Evolutionary conservation across 192 early-diverging fungal species (phyloP), one percentile per base, ranked within the genome.

Genomic region (Geranomyces michiganensis): DNA sequence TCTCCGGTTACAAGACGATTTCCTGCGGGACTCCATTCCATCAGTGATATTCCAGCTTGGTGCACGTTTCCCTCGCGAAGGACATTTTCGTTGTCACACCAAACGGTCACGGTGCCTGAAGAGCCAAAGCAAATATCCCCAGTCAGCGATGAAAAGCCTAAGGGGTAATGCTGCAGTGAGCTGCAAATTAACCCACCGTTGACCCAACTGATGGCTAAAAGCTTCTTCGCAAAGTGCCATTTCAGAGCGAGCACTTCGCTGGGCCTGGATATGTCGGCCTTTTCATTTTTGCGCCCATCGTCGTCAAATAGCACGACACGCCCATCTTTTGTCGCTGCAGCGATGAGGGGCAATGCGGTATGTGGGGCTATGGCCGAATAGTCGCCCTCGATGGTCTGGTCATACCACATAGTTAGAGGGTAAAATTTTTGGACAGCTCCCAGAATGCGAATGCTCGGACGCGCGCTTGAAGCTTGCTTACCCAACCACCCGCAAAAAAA

Each of bases 1-100:
- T 85, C 84, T 19, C 76, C 82, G 33, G 70, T 81, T 27, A 85
- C 76, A 10, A 85, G 72, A 29, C 82, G 43, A 47, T 81, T 73
- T 47, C 84, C 84, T 24, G 31, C 56, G 13, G 78, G 70, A 60
- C 72, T 79, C 84, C 84, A 85, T 63, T 78, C 78, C 29, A 85
- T 36, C 36, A 67, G 51, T 8, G 78, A 68, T 26, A 85, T 65
- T 10, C 29, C 9, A 2, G 58, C 21, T 15, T 63, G 59, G 53
- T 85, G 84, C 12, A 78, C 66, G 26, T 72, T 78, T 8, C 79
- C 84, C 65, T 85, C 84, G 22, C 84, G 71, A 9, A 81, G 67
- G 44, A 68, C 64, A 17, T 58, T 32, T 45, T 85, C 81, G 5
- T 47, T 36, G 22, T 85, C 84, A 17, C 67, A 80, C 84, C 84